phyloP scores from a whole-genome alignment of 306 rosid species.

The Prunus mira region DNA sequence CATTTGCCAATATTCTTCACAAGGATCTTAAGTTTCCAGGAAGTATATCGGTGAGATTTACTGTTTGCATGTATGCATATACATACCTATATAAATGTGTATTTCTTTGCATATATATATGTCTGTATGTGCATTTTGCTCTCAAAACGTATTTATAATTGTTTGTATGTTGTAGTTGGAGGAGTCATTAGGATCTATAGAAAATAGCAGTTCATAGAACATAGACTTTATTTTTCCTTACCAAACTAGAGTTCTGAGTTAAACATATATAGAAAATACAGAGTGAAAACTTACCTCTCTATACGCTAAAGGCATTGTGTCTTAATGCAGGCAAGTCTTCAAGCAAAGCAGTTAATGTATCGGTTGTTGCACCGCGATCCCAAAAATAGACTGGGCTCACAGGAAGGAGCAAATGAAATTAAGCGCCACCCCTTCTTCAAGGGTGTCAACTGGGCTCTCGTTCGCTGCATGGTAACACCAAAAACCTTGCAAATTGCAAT shows the following conservation, averaged over 20 bases:
- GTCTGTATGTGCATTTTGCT: neutral
- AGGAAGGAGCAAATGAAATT: conserved; percentile 82
- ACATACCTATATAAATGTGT: neutral
- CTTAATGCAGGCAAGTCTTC: conserved; percentile 72
- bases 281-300: neutral
- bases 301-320: conserved; percentile 12
- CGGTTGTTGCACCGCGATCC: conserved; percentile 82
- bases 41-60: conserved; percentile 57
- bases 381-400: conserved; percentile 71
- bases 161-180: neutral
- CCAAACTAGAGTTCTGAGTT: too few species aligned
- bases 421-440: conserved; percentile 81
- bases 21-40: conserved; percentile 93
- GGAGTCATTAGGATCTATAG: too few species aligned
- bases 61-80: neutral
- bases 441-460: conserved; percentile 83
- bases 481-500: neutral
- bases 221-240: too few species aligned
- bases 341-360: conserved; percentile 68
- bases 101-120: neutral
- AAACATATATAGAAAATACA: neutral
- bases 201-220: too few species aligned
- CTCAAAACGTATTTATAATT: neutral
- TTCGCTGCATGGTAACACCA: conserved; percentile 76
- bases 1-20: conserved; percentile 88